Percentiles rank a stretch among this genome's conserved stretches.
phyloP scores from a whole-genome alignment of 208 protist species.

The Lotmaria passim region DNA sequence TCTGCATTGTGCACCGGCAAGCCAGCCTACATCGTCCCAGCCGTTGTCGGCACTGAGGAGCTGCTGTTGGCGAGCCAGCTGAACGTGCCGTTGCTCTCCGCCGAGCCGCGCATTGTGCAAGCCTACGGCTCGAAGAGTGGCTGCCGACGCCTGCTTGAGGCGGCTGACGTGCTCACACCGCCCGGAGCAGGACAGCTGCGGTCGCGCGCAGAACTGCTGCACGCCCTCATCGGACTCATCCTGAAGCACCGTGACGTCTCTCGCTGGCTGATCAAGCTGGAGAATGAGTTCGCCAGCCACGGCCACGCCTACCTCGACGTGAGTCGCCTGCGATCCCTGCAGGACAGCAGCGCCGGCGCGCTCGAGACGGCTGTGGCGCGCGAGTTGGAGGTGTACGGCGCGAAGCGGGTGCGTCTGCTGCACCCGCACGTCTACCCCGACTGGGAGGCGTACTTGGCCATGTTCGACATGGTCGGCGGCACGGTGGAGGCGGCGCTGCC shows the following conservation, averaged over 20 bases:
- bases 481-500: constrained; percentile 88
- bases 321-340: constrained; percentile 69
- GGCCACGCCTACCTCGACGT: constrained; percentile 91
- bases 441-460: constrained; percentile 81
- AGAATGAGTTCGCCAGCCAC: constrained; percentile 86
- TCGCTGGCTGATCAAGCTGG: constrained; percentile 91
- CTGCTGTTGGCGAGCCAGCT: constrained; percentile 80
- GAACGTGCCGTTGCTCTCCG: constrained; percentile 83
- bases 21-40: constrained; percentile 83
- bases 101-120: constrained; percentile 79
- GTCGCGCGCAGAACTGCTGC: constrained; percentile 61
- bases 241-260: constrained; percentile 66
- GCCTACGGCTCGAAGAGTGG: constrained; percentile 90
- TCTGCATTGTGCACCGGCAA: constrained; percentile 60
- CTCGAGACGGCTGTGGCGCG: constrained; percentile 42
- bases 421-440: constrained; percentile 73
- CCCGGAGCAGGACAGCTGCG: constrained; percentile 63
- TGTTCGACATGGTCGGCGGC: constrained; percentile 83
- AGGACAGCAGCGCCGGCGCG: constrained; percentile 1
- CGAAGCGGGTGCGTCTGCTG: constrained; percentile 79
- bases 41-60: constrained; percentile 88
- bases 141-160: constrained; percentile 66
- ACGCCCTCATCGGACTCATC: constrained; percentile 71
- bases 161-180: constrained; percentile 79
- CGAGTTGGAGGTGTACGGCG: constrained; percentile 77